These are phyloP conservation scores for Beauveria rudraprayagi DNA, from an alignment of 2,329 filamentous ascomycete genomes.

Conservation along the genomic window DNA sequence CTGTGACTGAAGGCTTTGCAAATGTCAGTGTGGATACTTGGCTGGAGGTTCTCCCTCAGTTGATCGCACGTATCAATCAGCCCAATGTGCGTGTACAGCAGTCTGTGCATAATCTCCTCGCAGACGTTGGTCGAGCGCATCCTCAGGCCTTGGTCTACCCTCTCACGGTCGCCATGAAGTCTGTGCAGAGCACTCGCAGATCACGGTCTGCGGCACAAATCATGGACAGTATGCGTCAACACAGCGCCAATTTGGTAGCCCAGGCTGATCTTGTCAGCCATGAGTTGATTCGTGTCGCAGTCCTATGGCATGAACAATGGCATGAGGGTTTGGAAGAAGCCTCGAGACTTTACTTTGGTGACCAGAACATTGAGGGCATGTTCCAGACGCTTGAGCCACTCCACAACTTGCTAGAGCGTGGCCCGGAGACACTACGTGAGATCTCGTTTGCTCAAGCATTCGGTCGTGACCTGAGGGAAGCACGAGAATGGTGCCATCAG, in stretches of 20 bases:
- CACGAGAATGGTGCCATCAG: conserved; percentile 89
- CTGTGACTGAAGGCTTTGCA: conserved; percentile 82
- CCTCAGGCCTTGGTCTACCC: conserved; percentile 96
- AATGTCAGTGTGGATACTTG: conserved; percentile 95
- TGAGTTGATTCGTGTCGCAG: conserved; percentile 92
- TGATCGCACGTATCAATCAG: conserved; percentile 96
- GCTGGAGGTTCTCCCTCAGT: conserved; percentile 95
- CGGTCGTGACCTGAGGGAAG: conserved; percentile 88
- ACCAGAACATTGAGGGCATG: conserved; percentile 97
- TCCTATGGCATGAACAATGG: conserved; percentile 98
- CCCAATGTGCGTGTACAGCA: conserved; percentile 81
- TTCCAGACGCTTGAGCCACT: conserved; percentile 82
- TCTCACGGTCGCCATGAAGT: conserved; percentile 96
- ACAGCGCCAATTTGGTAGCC: conserved; percentile 85
- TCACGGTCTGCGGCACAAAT: conserved; percentile 85
- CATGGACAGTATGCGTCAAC: conserved; percentile 96
- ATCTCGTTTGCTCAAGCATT: conserved; percentile 98
- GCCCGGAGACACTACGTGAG: conserved; percentile 87
- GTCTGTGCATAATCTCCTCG: conserved; percentile 84
- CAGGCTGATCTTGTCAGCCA: conserved; percentile 93
- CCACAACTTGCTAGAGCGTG: conserved; percentile 83
- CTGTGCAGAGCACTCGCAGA: conserved; percentile 68
- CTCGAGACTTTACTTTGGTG: conserved; percentile 91
- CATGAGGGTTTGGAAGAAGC: conserved; percentile 97
- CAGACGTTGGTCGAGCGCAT: conserved; percentile 87